Evolutionary conservation across 1,284 basidiomycete species (phyloP), one percentile per base, ranked within the genome.

Genomic region (Tremellales sp.): DNA sequence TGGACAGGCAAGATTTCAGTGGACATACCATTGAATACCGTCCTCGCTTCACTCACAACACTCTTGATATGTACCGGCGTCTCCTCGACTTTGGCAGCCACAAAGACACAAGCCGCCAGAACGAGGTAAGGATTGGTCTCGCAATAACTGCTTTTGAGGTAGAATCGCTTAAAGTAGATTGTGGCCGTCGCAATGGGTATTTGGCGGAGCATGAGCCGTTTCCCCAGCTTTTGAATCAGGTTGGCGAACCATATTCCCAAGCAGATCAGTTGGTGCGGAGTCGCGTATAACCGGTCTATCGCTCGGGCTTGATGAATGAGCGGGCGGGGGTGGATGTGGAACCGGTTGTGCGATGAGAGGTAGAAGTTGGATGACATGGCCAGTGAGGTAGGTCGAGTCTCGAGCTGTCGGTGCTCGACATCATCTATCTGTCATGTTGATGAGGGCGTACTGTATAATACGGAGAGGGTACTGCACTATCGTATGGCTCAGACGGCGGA

Each of bases 11-110:
- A 48, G 23, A 22, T 4, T 15, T 39, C 19, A 44, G 42, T 7
- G 13, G 24, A 31, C 84, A 56, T 65, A 89, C 86, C 85, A 53
- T 79, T 81, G 69, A 92, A 96, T 33, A 92, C 75, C 15, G 80
- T 68, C 51, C 86, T 81, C 0, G 91, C 85, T 67, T 96, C 92
- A 0, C 83, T 76, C n/a, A 94, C 84, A 19, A 94, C 84, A 52
- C 81, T 86, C 76, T 96, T 96, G 76, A 97, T 91, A 67, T 96
- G 92, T 0, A 93, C 82, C 0, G 94, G 92, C 0, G 86, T 89
- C 70, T 98, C 94, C 65, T 98, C 94, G 0, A 92, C 89, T 72
- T 98, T 98, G 3, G 92, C 89, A 2, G 94, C 92, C 22, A 97
- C 85, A 71, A 97, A 97, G 55, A 88, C 85, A 73, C 93, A 97